These are phyloP conservation scores for Afroboletus lepidellus DNA, from an alignment of 1,284 basidiomycete species.

Conservation along the genomic window DNA sequence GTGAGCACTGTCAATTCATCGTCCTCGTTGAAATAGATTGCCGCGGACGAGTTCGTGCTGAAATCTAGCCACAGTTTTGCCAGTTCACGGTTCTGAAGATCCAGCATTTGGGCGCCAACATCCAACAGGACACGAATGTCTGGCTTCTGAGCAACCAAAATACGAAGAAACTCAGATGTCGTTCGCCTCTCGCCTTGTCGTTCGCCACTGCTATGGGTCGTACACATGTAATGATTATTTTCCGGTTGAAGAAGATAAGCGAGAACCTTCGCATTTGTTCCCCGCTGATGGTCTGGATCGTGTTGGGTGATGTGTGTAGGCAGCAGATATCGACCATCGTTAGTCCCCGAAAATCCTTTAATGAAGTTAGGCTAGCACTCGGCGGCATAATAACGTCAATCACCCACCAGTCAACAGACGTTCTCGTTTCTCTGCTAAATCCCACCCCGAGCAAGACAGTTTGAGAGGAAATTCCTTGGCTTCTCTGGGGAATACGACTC, in stretches of 20 bases:
- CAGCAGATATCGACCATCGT: conserved; percentile 49
- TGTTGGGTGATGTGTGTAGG: conserved; percentile 46
- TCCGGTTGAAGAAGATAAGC: conserved; percentile 43
- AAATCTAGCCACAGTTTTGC: conserved; percentile 42
- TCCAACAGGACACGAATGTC: conserved; percentile 48
- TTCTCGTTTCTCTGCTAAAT: conserved; percentile 42
- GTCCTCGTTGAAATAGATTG: conserved; percentile 48
- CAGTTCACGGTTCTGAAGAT: conserved; percentile 44
- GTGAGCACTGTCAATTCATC: conserved; percentile 45
- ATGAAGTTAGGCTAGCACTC: neutral
- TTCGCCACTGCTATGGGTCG: conserved; percentile 15
- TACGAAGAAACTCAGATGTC: conserved; percentile 36
- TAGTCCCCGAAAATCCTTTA: conserved; percentile 60
- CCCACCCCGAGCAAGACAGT: conserved; percentile 51
- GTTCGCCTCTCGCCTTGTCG: conserved; percentile 18
- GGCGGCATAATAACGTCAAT: neutral
- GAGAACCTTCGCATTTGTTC: conserved; percentile 53
- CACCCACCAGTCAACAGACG: conserved; percentile 27
- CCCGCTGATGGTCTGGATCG: conserved; percentile 41
- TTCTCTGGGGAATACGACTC: conserved; percentile 22
- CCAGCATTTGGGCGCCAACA: conserved; percentile 58
- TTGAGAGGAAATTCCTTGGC: conserved; percentile 50
- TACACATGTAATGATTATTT: conserved; percentile 41
- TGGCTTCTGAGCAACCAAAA: conserved; percentile 35
- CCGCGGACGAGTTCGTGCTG: conserved; percentile 35